Evolutionary conservation across 768 basidiomycete species (phyloP), one percentile per base, ranked within the genome.

Genomic region (Termitomyces eurrhizus): DNA sequence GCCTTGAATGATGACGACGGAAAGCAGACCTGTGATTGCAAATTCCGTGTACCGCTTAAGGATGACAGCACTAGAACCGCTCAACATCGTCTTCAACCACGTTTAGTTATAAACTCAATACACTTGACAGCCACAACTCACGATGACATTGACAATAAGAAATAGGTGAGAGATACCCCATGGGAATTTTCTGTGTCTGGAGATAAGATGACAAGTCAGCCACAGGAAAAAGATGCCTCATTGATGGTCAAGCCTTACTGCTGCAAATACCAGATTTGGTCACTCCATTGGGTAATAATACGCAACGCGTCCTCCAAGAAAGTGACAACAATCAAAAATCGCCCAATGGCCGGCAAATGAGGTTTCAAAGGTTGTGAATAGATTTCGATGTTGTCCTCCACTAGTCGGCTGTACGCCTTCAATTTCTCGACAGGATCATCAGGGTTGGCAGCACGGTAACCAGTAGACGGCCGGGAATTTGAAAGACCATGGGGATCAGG

Each of bases 221-320:
- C 46, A 59, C 33, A 11, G 21, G 21, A 50, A 33, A 52, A 58
- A 35, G 32, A 42, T 1, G 11, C 32, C n/a, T n/a, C 8, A 32
- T 45, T 24, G 7, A 13, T 44, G 29, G 36, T 35, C 36, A 36
- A 49, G 13, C 58, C 93, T 69, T 64, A 97, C 96, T 87, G 88
- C 74, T 98, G 93, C 68, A 99, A 80, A 75, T 98, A 99, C 93
- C 96, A 99, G 57, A 97, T 84, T 76, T 99, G 97, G 78, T 99
- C 97, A 52, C 85, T 73, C 94, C 95, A 98, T 73, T 98, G 96
- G 3, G 94, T 92, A 61, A 92, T 57, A 70, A 98, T 98, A 64
- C 97, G 80, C 69, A 96, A 74, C 9, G 97, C 93, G 71, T 99
- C 97, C 80, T 99, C 97, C 74, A 95, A 79, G 78, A 99, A 99